A percentile compares a stretch with the other conserved stretches of the same genome.
phyloP scores from a whole-genome alignment of 2,329 filamentous ascomycete genomes.

The Arthrinium phaeospermum region DNA sequence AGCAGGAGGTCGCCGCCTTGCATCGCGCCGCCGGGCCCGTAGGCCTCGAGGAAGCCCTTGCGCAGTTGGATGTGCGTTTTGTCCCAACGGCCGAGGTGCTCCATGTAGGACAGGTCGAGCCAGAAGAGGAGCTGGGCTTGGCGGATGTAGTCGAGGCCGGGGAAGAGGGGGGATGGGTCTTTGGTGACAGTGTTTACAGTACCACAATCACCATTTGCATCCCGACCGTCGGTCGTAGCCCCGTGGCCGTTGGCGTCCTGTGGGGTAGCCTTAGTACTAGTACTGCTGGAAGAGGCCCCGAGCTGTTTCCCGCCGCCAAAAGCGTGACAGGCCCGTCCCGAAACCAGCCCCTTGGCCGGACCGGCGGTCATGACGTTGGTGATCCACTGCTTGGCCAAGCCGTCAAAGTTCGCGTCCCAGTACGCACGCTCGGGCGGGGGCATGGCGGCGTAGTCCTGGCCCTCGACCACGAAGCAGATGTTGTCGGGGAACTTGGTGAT shows the following conservation, averaged over 20 bases:
- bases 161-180: background rate
- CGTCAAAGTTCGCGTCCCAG: constrained; percentile 5
- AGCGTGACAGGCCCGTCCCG: constrained; percentile 8
- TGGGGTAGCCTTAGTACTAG: background rate
- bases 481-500: constrained; percentile 16
- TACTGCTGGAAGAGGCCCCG: background rate
- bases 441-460: constrained; percentile 9
- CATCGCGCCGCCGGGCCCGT: constrained; percentile 1
- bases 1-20: background rate
- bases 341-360: background rate
- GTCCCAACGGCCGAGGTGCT: background rate
- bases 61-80: background rate
- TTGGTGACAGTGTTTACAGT: rapidly evolving
- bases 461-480: constrained; percentile 11
- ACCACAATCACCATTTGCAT: background rate
- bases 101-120: constrained; percentile 17
- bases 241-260: background rate
- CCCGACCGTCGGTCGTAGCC: background rate
- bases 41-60: background rate
- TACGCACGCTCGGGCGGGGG: background rate
- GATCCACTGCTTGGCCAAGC: constrained; percentile 13
- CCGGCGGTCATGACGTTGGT: constrained; percentile 17
- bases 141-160: constrained; percentile 1
- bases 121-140: constrained; percentile 14
- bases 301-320: constrained; percentile 3